Evolutionary conservation across 208 protist species (phyloP).

Genomic region (Leptomonas pyrrhocoris): DNA sequence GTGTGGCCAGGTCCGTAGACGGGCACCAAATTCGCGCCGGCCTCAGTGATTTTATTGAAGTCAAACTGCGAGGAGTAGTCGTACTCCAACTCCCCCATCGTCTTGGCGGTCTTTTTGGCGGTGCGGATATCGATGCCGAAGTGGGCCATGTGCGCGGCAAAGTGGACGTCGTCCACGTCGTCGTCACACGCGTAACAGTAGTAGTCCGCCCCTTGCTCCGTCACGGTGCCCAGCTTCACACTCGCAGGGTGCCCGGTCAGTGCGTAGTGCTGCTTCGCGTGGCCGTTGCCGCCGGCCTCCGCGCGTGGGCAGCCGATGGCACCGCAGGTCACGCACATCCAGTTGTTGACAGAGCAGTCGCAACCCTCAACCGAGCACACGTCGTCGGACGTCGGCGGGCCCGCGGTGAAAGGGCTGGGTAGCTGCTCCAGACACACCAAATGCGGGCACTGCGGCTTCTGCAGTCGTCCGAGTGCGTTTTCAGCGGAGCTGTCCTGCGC

Average conservation of each 20-base stretch:
- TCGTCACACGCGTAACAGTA: conserved; percentile 97
- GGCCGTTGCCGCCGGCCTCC: conserved; percentile 94
- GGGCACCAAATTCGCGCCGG: conserved; percentile 80
- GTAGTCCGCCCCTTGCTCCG: conserved; percentile 83
- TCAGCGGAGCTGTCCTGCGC: conserved; percentile 44
- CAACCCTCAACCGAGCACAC: conserved; percentile 70
- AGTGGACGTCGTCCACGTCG: conserved; percentile 93
- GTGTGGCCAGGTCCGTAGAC: conserved; percentile 94
- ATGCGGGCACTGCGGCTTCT: conserved; percentile 75
- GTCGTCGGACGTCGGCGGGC: conserved; percentile 46
- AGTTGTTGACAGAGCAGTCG: conserved; percentile 92
- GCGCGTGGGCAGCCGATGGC: conserved; percentile 93
- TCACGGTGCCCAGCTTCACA: conserved; percentile 98
- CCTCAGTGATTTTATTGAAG: conserved; percentile 92
- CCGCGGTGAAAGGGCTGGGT: conserved; percentile 52
- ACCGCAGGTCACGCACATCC: conserved; percentile 96
- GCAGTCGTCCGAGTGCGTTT: conserved; percentile 20
- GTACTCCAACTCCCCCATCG: conserved; percentile 96
- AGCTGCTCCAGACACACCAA: conserved; percentile 82
- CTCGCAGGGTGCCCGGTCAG: conserved; percentile 87
- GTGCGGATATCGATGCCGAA: conserved; percentile 95
- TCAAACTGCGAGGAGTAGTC: conserved; percentile 96
- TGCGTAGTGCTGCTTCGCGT: conserved; percentile 93
- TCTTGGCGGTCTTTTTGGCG: conserved; percentile 95
- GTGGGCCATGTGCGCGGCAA: conserved; percentile 93